Conservation (phyloP, 345 rosid species). For the Brassica cretica region DNA sequence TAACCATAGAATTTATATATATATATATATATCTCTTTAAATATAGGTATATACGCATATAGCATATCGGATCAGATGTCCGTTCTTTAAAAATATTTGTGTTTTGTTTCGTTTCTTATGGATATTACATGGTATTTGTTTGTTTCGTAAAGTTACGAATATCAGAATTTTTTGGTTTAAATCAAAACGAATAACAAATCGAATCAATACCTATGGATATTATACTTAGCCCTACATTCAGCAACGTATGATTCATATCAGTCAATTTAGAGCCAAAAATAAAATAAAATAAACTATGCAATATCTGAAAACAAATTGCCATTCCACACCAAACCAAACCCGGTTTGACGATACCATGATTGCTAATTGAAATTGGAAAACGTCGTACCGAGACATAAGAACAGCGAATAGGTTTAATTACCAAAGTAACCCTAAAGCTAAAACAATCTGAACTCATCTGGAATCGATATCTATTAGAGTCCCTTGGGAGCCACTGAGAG, state of each 20-base stretch:
- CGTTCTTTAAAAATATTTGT: too few relatives aligned
- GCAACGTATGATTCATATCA: neutral
- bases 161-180: too few relatives aligned
- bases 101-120: too few relatives aligned
- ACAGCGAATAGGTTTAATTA: neutral
- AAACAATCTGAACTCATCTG: neutral
- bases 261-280: neutral
- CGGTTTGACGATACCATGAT: neutral
- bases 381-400: neutral
- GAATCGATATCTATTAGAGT: neutral
- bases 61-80: too few relatives aligned
- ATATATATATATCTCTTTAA: too few relatives aligned
- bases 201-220: too few relatives aligned
- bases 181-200: too few relatives aligned
- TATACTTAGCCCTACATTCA: too few relatives aligned
- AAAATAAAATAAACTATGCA: neutral
- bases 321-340: neutral
- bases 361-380: neutral
- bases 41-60: too few relatives aligned
- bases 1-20: too few relatives aligned
- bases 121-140: too few relatives aligned
- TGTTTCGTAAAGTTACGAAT: too few relatives aligned
- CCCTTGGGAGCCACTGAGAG: conserved; percentile 25
- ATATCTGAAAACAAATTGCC: neutral
- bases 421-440: conserved; percentile 18